phyloP scores from a whole-genome alignment of 352 stramenopile species.

The Phytophthora aleatoria region DNA sequence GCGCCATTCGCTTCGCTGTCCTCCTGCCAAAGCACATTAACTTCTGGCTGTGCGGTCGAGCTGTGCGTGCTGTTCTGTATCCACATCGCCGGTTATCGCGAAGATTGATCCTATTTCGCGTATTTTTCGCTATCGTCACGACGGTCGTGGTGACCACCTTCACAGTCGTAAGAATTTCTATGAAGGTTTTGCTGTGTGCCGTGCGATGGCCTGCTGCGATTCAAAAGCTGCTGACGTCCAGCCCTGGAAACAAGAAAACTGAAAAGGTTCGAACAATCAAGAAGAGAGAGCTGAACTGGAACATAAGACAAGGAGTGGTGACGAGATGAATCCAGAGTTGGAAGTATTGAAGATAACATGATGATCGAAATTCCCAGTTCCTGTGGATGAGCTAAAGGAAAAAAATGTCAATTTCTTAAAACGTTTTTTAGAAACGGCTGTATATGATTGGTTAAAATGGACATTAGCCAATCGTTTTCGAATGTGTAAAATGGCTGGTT shows the following conservation, averaged over 20 bases:
- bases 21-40: conserved; percentile 11
- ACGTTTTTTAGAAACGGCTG: too few species aligned
- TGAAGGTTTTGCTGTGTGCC: conserved; percentile 11
- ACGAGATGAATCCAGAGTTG: too few species aligned
- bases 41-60: conserved; percentile 10
- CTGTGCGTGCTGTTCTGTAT: conserved; percentile 12
- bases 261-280: too few species aligned
- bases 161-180: conserved; percentile 12
- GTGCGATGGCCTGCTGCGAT: conserved; percentile 11
- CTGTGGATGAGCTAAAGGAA: too few species aligned
- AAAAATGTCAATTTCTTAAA: too few species aligned
- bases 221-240: conserved; percentile 3
- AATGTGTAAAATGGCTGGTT: background rate
- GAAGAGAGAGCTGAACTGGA: too few species aligned
- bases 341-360: too few species aligned
- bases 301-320: too few species aligned
- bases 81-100: conserved; percentile 1
- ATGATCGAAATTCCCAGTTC: too few species aligned
- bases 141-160: conserved; percentile 14
- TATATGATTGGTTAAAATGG: background rate
- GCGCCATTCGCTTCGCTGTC: conserved; percentile 3
- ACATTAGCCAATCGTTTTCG: background rate
- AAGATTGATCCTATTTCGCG: conserved; percentile 4
- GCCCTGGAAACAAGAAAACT: too few species aligned
- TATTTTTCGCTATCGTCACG: conserved; percentile 14